Evolutionary conservation across 768 basidiomycete species (phyloP).

Genomic region (Leccinum longicurvipes): DNA sequence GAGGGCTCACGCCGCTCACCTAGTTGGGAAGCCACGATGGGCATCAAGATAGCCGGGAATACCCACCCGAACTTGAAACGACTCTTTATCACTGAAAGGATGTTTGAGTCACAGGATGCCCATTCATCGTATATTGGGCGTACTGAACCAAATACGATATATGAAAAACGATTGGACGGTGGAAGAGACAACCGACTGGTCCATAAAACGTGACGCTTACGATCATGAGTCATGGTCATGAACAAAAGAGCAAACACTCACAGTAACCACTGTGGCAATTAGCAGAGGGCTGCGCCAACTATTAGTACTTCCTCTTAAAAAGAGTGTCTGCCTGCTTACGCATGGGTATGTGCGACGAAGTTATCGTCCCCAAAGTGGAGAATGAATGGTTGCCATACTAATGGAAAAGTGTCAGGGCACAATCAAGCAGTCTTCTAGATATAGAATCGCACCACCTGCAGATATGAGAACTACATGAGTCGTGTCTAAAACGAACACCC

Average conservation of each 20-base stretch:
- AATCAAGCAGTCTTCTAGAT: not conserved
- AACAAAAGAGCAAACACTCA: slow-evolving; percentile 4
- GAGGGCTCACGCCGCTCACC: slow-evolving; percentile 11
- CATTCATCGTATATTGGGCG: too few relatives aligned
- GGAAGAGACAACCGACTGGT: slow-evolving; percentile 19
- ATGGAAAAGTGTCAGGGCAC: not conserved
- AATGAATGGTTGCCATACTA: slow-evolving; percentile 24
- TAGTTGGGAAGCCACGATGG: slow-evolving; percentile 16
- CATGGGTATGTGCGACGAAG: slow-evolving; percentile 14
- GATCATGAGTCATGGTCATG: too few relatives aligned
- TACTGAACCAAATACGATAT: slow-evolving; percentile 22
- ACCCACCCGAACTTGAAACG: slow-evolving; percentile 19
- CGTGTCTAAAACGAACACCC: slow-evolving; percentile 19
- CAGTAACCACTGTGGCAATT: slow-evolving; percentile 20
- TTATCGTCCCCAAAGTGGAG: slow-evolving; percentile 17
- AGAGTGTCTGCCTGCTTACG: slow-evolving; percentile 14
- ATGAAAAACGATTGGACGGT: slow-evolving; percentile 25
- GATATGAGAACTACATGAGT: slow-evolving; percentile 16
- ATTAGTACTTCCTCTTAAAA: slow-evolving; percentile 8
- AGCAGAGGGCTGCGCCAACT: slow-evolving; percentile 14
- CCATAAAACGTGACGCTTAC: slow-evolving; percentile 8
- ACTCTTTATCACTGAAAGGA: slow-evolving; percentile 8
- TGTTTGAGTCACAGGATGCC: not conserved
- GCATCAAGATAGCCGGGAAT: slow-evolving; percentile 13
- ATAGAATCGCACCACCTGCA: slow-evolving; percentile 11